Evolutionary conservation across 202 grass and related monocot genomes (phyloP).

Genomic region (Panicum hallii): DNA sequence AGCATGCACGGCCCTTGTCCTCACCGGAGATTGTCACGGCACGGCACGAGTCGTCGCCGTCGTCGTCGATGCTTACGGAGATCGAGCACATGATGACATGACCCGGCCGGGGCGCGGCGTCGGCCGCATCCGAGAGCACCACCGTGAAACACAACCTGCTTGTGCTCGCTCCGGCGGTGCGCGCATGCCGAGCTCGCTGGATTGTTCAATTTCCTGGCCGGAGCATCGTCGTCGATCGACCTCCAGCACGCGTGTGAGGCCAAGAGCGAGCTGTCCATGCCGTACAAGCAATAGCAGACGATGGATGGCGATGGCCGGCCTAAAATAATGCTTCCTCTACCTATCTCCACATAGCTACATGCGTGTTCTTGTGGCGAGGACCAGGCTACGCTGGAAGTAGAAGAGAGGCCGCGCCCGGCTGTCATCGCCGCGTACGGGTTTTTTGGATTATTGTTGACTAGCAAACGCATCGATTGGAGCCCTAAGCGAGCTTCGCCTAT

Average conservation of each 20-base stretch:
- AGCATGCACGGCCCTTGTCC: not conserved
- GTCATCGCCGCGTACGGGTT: slow-evolving; percentile 36
- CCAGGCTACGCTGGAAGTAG: slow-evolving; percentile 14
- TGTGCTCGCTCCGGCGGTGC: no score
- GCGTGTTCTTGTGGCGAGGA: not conserved
- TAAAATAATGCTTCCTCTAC: not conserved
- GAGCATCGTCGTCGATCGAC: not conserved
- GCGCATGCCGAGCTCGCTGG: not conserved
- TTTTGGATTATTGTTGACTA: not conserved
- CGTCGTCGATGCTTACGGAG: slow-evolving; percentile 29
- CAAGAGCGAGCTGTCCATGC: not conserved
- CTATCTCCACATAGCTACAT: not conserved
- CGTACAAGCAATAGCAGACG: not conserved
- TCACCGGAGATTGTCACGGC: not conserved
- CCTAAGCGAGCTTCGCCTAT: not conserved
- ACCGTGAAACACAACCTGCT: not conserved
- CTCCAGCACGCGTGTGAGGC: not conserved
- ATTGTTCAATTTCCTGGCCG: not conserved
- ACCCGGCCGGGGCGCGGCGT: not conserved
- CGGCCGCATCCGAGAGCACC: not conserved
- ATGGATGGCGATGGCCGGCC: slow-evolving; percentile 21
- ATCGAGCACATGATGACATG: no score
- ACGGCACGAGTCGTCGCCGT: not conserved
- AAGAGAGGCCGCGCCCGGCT: not conserved
- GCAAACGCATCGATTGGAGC: not conserved